Evolutionary conservation across 2,329 filamentous ascomycete species (phyloP).

Genomic region (Sporothrix inflata): DNA sequence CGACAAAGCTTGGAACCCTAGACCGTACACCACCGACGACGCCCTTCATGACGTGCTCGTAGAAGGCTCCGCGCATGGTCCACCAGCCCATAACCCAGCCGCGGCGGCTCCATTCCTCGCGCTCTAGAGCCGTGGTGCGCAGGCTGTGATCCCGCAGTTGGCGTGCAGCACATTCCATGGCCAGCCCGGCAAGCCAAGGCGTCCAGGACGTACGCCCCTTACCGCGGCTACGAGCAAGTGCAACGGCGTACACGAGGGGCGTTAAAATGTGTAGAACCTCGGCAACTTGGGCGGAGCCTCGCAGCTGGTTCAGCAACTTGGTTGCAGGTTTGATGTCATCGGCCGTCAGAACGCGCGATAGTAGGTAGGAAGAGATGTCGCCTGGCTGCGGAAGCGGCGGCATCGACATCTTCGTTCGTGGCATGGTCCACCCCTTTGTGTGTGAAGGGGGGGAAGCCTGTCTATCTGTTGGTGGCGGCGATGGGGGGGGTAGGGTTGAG

Average conservation of each 20-base stretch:
- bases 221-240: constrained; percentile 62
- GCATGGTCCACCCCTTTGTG: constrained; percentile 81
- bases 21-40: constrained; percentile 73
- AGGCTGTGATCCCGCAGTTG: constrained; percentile 76
- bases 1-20: constrained; percentile 78
- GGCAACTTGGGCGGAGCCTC: constrained; percentile 73
- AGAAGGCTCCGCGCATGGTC: constrained; percentile 94
- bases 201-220: constrained; percentile 67
- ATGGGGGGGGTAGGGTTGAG: constrained; percentile 23
- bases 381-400: constrained; percentile 79
- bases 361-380: constrained; percentile 84
- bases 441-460: constrained; percentile 41
- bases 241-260: constrained; percentile 82
- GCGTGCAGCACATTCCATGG: constrained; percentile 84
- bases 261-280: constrained; percentile 92
- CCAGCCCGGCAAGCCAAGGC: constrained; percentile 86
- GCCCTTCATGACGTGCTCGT: constrained; percentile 84
- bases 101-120: constrained; percentile 84
- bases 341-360: constrained; percentile 87
- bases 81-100: constrained; percentile 95
- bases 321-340: constrained; percentile 95
- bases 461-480: constrained; percentile 33
- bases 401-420: constrained; percentile 84
- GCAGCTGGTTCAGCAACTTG: constrained; percentile 79
- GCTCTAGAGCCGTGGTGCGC: constrained; percentile 82